These are phyloP conservation scores for Tricholoma sp. DNA, from an alignment of 768 basidiomycete species.

Conservation along the genomic window DNA sequence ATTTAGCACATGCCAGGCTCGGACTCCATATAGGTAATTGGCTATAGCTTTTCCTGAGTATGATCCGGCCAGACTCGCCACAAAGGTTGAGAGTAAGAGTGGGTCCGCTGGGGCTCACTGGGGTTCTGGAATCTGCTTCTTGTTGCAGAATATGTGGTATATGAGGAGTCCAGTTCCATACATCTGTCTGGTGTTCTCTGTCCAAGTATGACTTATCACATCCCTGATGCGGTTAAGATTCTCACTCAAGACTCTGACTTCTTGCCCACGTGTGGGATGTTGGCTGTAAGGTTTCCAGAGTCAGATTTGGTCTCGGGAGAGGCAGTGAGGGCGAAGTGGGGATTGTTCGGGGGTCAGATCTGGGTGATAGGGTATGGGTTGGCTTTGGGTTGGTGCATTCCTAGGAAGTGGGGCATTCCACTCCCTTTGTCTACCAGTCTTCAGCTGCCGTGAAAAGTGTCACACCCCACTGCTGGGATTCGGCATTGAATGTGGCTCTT, in stretches of 20 bases:
- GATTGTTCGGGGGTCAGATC: constrained; percentile 6
- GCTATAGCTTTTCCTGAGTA: too few relatives aligned
- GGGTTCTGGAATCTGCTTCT: constrained; percentile 22
- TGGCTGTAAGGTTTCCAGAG: constrained; percentile 25
- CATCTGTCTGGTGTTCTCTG: too few relatives aligned
- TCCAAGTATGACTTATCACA: too few relatives aligned
- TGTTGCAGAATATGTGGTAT: constrained; percentile 37
- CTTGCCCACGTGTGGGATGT: background rate
- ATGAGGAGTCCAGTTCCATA: constrained; percentile 29
- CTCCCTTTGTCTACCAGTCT: background rate
- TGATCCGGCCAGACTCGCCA: constrained; percentile 24
- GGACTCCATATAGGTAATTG: constrained; percentile 34
- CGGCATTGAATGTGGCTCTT: background rate
- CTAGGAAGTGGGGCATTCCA: background rate
- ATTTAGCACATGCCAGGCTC: constrained; percentile 45
- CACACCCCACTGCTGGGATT: background rate
- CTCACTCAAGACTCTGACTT: too few relatives aligned
- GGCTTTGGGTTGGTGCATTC: background rate
- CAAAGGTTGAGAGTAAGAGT: constrained; percentile 23
- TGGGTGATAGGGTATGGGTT: too few relatives aligned
- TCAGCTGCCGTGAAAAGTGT: background rate
- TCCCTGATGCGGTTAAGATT: constrained; percentile 12
- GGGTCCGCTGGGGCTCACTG: constrained; percentile 21
- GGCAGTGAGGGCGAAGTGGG: constrained; percentile 18
- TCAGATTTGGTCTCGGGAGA: constrained; percentile 16